These are phyloP conservation scores for Lycium ferocissimum DNA, from an alignment of 257 asterid species.

Conservation along the genomic window DNA sequence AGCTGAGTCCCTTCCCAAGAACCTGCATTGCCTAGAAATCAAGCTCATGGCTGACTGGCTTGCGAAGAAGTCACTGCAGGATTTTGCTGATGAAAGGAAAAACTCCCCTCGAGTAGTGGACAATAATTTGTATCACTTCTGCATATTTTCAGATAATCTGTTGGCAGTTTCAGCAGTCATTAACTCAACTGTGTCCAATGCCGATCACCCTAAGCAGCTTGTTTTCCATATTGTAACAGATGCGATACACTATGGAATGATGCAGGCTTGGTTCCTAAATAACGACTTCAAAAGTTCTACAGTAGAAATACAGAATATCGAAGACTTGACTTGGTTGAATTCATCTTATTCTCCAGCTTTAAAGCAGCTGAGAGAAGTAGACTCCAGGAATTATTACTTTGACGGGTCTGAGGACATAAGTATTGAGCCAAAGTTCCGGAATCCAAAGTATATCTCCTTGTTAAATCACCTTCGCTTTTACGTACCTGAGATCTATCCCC, in stretches of 20 bases:
- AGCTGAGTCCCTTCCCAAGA: slow-evolving; percentile 71
- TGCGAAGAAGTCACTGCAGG: slow-evolving; percentile 49
- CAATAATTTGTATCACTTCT: slow-evolving; percentile 79
- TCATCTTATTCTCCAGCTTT: slow-evolving; percentile 69
- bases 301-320: slow-evolving; percentile 68
- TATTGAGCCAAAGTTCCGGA: slow-evolving; percentile 57
- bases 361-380: slow-evolving; percentile 52
- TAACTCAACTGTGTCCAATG: slow-evolving; percentile 75
- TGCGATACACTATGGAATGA: slow-evolving; percentile 64
- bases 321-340: slow-evolving; percentile 78
- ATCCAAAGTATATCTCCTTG: slow-evolving; percentile 60
- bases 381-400: slow-evolving; percentile 43
- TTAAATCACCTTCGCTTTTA: slow-evolving; percentile 81
- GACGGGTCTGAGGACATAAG: slow-evolving; percentile 43
- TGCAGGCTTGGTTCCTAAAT: slow-evolving; percentile 84
- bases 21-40: slow-evolving; percentile 65
- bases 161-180: slow-evolving; percentile 77
- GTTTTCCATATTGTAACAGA: slow-evolving; percentile 83
- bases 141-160: slow-evolving; percentile 80
- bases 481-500: slow-evolving; percentile 80
- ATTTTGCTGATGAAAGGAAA: slow-evolving; percentile 58
- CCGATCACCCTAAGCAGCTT: slow-evolving; percentile 85
- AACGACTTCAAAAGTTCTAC: slow-evolving; percentile 72
- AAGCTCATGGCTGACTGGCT: slow-evolving; percentile 73
- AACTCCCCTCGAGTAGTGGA: slow-evolving; percentile 75